A percentile compares a stretch with the other conserved stretches of the same genome.
Conservation (phyloP, 208 protist genomes). For the Wallacemonas sp. region DNA sequence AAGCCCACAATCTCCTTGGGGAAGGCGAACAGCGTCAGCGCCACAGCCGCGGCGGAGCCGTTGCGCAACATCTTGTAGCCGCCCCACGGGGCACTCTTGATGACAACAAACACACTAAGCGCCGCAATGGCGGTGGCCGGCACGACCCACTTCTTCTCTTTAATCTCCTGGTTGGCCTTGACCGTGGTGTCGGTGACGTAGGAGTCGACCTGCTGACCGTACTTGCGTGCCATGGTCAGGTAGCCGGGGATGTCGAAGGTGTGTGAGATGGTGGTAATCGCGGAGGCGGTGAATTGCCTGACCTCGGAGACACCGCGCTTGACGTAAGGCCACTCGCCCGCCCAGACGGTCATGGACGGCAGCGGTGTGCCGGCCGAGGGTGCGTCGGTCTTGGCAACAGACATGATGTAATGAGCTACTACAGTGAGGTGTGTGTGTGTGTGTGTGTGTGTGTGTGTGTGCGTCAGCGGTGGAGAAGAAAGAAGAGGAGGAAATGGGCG, state of each 20-base stretch:
- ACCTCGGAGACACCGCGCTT: constrained; percentile 51
- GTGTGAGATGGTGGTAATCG: constrained; percentile 16
- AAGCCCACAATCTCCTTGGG: constrained; percentile 55
- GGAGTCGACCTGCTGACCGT: constrained; percentile 44
- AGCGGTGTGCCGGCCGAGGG: neutral
- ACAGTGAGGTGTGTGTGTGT: too few relatives aligned
- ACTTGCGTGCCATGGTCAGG: constrained; percentile 46
- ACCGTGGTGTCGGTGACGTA: constrained; percentile 42
- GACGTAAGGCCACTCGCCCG: constrained; percentile 81
- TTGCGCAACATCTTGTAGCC: constrained; percentile 60
- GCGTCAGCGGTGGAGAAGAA: neutral
- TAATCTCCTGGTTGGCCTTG: constrained; percentile 35
- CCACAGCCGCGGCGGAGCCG: constrained; percentile 38
- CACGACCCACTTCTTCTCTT: constrained; percentile 55
- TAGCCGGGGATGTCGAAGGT: constrained; percentile 54
- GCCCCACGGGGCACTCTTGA: constrained; percentile 64
- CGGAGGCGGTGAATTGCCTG: constrained; percentile 29
- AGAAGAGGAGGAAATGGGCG: neutral
- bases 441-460: too few relatives aligned
- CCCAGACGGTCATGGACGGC: constrained; percentile 54
- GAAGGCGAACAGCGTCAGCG: constrained; percentile 54
- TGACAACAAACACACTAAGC: constrained; percentile 49
- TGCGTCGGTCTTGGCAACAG: neutral
- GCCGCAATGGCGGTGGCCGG: constrained; percentile 53
- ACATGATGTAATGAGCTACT: neutral